Evolutionary conservation across 306 rosid species (phyloP).

Genomic region (Canavalia gladiata): DNA sequence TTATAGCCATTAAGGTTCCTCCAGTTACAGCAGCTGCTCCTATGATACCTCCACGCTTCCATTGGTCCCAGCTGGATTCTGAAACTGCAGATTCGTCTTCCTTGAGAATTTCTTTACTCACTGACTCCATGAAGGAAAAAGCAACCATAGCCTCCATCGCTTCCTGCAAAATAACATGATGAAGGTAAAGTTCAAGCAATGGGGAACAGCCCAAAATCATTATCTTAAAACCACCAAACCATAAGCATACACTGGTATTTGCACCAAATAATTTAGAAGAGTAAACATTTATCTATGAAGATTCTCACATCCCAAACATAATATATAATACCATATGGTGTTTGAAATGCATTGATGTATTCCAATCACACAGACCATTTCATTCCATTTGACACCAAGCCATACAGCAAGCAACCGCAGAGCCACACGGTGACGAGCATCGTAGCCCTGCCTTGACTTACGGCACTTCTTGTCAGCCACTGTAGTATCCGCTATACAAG

Average conservation of each 20-base stretch:
- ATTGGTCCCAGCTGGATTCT: conserved; percentile 71
- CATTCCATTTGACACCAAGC: conserved; percentile 82
- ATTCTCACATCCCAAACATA: conserved; percentile 39
- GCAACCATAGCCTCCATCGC: conserved; percentile 92
- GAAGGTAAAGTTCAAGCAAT: conserved; percentile 30
- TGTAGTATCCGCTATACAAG: conserved; percentile 78
- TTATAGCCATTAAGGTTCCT: conserved; percentile 89
- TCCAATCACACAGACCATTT: conserved; percentile 72
- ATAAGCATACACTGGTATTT: conserved; percentile 33
- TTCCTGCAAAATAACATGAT: conserved; percentile 64
- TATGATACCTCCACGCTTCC: conserved; percentile 92
- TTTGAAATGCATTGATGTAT: conserved; percentile 45
- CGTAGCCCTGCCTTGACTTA: conserved; percentile 77
- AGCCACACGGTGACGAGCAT: conserved; percentile 91
- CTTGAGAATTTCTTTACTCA: conserved; percentile 51
- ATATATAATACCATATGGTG: conserved; percentile 35
- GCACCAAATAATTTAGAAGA: conserved; percentile 12
- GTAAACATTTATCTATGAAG: conserved; percentile 20
- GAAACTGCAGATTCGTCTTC: conserved; percentile 57
- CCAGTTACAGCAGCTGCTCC: conserved; percentile 98
- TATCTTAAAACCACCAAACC: conserved; percentile 34
- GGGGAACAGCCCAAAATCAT: conserved; percentile 3
- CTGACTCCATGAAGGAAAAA: conserved; percentile 75
- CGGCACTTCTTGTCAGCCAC: conserved; percentile 55
- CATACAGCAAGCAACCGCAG: conserved; percentile 80